Percentiles rank a stretch among this genome's conserved stretches.
These are phyloP conservation scores for Phytophthora citrophthora DNA, from an alignment of 352 stramenopile genomes.

Conservation along the genomic window DNA sequence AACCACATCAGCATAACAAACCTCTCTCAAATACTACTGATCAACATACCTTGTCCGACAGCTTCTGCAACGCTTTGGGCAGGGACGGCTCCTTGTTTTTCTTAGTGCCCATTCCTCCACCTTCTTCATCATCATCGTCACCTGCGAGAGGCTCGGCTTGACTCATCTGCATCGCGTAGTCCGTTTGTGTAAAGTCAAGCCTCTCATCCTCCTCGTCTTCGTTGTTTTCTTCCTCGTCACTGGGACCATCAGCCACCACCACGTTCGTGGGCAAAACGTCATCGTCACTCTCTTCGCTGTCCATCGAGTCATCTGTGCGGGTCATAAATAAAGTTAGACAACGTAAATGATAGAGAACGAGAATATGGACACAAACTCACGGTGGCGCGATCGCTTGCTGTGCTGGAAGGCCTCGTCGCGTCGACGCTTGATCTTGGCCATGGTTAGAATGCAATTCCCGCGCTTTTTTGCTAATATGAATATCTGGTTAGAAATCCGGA, in stretches of 20 bases:
- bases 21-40: neutral
- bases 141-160: constrained; percentile 35
- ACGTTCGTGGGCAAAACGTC: constrained; percentile 33
- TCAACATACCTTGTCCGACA: constrained; percentile 55
- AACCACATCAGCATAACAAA: neutral
- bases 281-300: constrained; percentile 44
- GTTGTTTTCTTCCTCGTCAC: constrained; percentile 36
- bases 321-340: neutral
- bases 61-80: constrained; percentile 51
- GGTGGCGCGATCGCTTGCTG: constrained; percentile 44
- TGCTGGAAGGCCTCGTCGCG: constrained; percentile 34
- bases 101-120: constrained; percentile 20
- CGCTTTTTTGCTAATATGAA: constrained; percentile 3
- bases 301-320: constrained; percentile 30
- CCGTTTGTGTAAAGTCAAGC: constrained; percentile 83
- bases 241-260: constrained; percentile 29
- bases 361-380: constrained; percentile 22
- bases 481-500: constrained; percentile 1
- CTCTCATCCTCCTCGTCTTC: constrained; percentile 52
- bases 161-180: constrained; percentile 68
- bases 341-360: too few relatives aligned
- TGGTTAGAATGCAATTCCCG: constrained; percentile 7
- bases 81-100: constrained; percentile 39
- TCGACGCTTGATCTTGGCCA: constrained; percentile 43
- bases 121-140: constrained; percentile 40